Evolutionary conservation across 129 eudicot species (phyloP).

Genomic region (Arctium minus): DNA sequence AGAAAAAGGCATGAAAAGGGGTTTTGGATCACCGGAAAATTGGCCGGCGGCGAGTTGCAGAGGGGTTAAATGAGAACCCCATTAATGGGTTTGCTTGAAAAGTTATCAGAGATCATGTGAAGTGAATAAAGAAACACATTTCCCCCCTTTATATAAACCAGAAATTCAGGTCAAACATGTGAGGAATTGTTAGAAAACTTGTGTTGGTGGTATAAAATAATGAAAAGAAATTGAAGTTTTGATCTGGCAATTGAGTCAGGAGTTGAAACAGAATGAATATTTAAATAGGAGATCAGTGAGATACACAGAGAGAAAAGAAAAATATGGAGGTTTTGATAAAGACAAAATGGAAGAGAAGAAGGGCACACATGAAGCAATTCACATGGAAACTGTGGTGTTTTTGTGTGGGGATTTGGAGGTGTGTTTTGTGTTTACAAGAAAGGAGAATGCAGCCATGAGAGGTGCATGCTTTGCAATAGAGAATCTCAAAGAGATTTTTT

Average conservation of each 20-base stretch:
- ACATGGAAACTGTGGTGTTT: not conserved
- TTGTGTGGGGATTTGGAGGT: not conserved
- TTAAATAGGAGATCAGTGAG: conserved; percentile 16
- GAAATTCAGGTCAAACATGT: conserved; percentile 51
- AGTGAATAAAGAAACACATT: conserved; percentile 16
- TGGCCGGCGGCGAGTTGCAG: conserved; percentile 17
- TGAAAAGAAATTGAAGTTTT: conserved; percentile 18
- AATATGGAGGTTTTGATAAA: not conserved
- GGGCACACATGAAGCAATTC: not conserved
- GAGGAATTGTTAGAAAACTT: conserved; percentile 33
- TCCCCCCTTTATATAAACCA: conserved; percentile 17
- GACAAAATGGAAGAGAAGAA: not conserved
- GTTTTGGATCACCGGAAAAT: conserved; percentile 25
- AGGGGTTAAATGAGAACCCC: conserved; percentile 28
- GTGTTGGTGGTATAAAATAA: conserved; percentile 25
- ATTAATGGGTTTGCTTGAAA: conserved; percentile 26
- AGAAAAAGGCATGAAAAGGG: not conserved
- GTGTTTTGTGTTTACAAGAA: not conserved
- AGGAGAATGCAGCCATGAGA: not conserved
- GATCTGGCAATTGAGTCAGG: conserved; percentile 40
- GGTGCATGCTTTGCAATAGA: not conserved
- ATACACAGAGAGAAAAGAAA: not conserved
- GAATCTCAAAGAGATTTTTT: too few relatives aligned
- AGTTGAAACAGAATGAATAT: conserved; percentile 14
- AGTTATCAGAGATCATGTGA: conserved; percentile 59